These are phyloP conservation scores for Arbutus unedo DNA, from an alignment of 148 eudicot genomes.

Conservation along the genomic window DNA sequence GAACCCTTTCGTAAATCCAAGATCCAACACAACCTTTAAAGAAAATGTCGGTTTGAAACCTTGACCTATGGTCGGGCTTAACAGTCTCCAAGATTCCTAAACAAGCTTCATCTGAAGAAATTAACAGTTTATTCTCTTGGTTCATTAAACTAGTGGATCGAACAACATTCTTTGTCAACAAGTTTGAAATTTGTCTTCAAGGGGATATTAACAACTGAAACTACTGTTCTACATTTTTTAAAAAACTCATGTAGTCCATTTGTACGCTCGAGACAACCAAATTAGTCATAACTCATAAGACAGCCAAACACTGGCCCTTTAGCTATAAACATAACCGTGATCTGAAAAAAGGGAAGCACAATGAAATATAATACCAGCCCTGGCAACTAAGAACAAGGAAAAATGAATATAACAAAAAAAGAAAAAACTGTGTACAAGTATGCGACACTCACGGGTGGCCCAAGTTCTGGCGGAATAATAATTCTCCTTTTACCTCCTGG, in stretches of 20 bases:
- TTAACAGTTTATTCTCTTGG: neutral
- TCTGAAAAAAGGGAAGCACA: neutral
- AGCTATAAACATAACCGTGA: neutral
- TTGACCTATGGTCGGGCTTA: neutral
- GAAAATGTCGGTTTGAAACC: neutral
- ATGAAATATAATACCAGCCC: neutral
- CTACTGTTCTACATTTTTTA: neutral
- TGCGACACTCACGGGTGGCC: slow-evolving; percentile 79
- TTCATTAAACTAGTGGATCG: neutral
- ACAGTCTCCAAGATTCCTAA: neutral
- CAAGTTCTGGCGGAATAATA: slow-evolving; percentile 94
- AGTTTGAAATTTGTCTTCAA: neutral
- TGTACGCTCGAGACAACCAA: neutral
- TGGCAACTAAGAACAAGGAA: neutral
- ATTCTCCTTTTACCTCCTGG: slow-evolving; percentile 97
- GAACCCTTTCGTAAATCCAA: neutral
- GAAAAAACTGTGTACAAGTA: neutral
- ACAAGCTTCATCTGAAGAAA: slow-evolving; percentile 4
- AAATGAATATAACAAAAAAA: neutral
- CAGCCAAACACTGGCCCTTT: neutral
- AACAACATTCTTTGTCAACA: neutral
- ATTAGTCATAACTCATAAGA: neutral
- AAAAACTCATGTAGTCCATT: neutral
- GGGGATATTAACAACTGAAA: neutral
- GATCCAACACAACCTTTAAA: neutral